Evolutionary conservation across 371 early-diverging fungal genomes (phyloP).

Genomic region (Actinomortierella ambigua): DNA sequence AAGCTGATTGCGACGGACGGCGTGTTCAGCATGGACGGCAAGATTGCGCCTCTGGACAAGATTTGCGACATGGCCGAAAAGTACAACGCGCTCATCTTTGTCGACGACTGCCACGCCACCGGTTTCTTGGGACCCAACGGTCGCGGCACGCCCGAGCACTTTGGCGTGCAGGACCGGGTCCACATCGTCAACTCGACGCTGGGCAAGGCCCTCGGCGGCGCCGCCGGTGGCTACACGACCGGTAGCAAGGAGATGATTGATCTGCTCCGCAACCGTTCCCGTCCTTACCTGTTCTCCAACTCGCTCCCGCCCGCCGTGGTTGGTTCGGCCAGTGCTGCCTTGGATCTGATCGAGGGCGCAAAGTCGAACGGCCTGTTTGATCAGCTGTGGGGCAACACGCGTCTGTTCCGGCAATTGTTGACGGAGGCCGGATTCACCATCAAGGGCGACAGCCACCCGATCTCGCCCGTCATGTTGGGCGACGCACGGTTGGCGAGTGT

Average conservation of each 20-base stretch:
- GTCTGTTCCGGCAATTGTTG: slow-evolving; percentile 55
- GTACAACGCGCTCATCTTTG: slow-evolving; percentile 63
- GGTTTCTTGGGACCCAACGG: slow-evolving; percentile 66
- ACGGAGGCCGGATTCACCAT: slow-evolving; percentile 59
- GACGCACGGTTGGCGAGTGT: slow-evolving; percentile 60
- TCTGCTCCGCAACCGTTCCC: slow-evolving; percentile 59
- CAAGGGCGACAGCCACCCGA: slow-evolving; percentile 67
- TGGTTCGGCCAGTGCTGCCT: slow-evolving; percentile 62
- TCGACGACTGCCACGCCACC: slow-evolving; percentile 71
- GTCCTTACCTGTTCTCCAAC: slow-evolving; percentile 72
- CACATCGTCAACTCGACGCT: slow-evolving; percentile 69
- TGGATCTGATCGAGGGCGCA: slow-evolving; percentile 54
- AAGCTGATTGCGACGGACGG: slow-evolving; percentile 69
- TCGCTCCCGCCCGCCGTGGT: slow-evolving; percentile 69
- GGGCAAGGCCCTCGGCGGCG: slow-evolving; percentile 71
- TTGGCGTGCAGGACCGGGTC: slow-evolving; percentile 58
- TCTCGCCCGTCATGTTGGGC: slow-evolving; percentile 67
- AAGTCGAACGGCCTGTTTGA: slow-evolving; percentile 50
- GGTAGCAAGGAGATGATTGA: slow-evolving; percentile 54
- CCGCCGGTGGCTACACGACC: slow-evolving; percentile 68
- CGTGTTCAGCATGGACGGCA: slow-evolving; percentile 73
- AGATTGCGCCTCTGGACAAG: slow-evolving; percentile 59
- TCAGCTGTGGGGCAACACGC: slow-evolving; percentile 58
- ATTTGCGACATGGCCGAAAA: slow-evolving; percentile 69
- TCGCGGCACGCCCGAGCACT: slow-evolving; percentile 64